A percentile compares a stretch with the other conserved stretches of the same genome.
These are phyloP conservation scores for Gastrodia elata DNA, from an alignment of 106 monocot genomes.

Conservation along the genomic window DNA sequence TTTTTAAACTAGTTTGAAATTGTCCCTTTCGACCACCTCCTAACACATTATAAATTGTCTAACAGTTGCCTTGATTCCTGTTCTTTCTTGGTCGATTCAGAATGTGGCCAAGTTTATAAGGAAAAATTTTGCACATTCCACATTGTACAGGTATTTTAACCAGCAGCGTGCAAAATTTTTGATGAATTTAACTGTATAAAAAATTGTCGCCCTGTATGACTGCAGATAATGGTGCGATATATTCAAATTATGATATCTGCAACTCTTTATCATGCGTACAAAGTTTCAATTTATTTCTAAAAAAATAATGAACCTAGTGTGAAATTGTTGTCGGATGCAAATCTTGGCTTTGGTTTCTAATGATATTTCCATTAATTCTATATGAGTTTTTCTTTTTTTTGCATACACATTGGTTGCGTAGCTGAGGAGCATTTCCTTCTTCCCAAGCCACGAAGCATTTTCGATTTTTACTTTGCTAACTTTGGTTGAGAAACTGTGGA, in stretches of 20 bases:
- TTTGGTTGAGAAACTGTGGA: too few species aligned
- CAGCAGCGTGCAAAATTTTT: background rate
- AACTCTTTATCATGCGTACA: background rate
- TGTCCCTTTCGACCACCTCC: background rate
- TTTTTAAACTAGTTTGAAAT: background rate
- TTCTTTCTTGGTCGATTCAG: constrained; percentile 60
- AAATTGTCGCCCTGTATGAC: background rate
- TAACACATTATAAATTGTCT: background rate
- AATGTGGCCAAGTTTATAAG: constrained; percentile 69
- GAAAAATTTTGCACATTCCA: constrained; percentile 46
- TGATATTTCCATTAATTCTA: too few species aligned
- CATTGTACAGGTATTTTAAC: constrained; percentile 51
- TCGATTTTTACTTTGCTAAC: too few species aligned
- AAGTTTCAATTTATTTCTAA: background rate
- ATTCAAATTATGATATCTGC: background rate
- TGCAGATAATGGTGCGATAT: background rate
- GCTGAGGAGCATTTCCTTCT: too few species aligned
- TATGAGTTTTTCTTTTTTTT: too few species aligned
- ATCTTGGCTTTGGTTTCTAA: background rate
- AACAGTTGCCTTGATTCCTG: constrained; percentile 81
- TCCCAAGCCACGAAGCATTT: too few species aligned
- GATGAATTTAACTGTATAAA: background rate
- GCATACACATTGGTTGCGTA: too few species aligned
- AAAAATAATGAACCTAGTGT: background rate
- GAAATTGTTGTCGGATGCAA: background rate